Base-by-base conservation (phyloP, 2,329 filamentous ascomycete species). In the Furcasterigmium furcatum region DNA sequence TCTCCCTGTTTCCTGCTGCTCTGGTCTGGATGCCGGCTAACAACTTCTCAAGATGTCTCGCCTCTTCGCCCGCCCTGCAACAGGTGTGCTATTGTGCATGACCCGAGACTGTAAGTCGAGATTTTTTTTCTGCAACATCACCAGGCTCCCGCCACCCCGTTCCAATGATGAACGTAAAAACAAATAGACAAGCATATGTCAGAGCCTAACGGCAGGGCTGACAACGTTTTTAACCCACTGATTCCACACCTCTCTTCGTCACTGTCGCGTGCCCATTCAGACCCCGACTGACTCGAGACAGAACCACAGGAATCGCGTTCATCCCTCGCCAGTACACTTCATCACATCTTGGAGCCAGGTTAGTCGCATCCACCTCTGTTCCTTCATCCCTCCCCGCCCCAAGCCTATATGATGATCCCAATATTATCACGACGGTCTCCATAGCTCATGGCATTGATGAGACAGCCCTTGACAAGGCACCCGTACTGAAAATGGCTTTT, bases 151-250 rank as follows among this genome's bases (percentile, higher is more conserved):
- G 47, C 47, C 41, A 47, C 24, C n/a, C n/a, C n/a, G n/a, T n/a
- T n/a, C n/a, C n/a, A n/a, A 39, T 53, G 51, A 53, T 53, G 51
- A 53, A 53, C 49, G 43, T 46, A 45, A 50, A 49, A 50, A 43
- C 47, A 50, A n/a, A 46, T 46, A 51, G 52, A 54, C 52, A 54
- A 54, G 52, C 52, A 54, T 54, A 54, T 54, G 48, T 51, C 52
- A 51, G 51, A 54, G 52, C 52, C 50, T 49, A 47, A 47, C 46
- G 51, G 51, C 51, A 41, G 45, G 43, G 51, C 50, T 52, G 52
- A 54, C 40, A 53, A 51, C 46, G 50, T 34, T 34, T 38, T 43
- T 32, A 20, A 25, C 30, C 36, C n/a, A 30, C 43, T 45, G 43
- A 45, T 32, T 27, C 29, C 40, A 24, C 22, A 21, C 38, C n/a